Evolutionary conservation across 257 asterid genomes (phyloP).

Genomic region (Rehmannia glutinosa): DNA sequence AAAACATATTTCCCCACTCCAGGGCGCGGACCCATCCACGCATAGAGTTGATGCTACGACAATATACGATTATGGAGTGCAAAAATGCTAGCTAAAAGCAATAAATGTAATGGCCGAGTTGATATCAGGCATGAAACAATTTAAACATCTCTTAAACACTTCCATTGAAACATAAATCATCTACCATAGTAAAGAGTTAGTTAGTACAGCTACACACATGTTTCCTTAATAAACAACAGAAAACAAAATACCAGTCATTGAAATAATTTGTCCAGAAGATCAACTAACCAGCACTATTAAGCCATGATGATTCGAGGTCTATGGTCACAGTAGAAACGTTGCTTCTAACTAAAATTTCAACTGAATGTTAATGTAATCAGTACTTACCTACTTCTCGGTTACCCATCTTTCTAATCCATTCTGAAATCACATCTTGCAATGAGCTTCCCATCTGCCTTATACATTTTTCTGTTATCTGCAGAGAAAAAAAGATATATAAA

Average conservation of each 20-base stretch:
- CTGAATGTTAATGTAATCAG: background rate
- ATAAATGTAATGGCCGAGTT: too few relatives aligned
- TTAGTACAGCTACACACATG: background rate
- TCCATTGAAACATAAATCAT: background rate
- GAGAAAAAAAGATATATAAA: background rate
- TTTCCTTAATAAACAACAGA: background rate
- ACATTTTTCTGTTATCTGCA: slow-evolving; percentile 82
- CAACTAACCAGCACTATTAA: too few relatives aligned
- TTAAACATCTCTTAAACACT: too few relatives aligned
- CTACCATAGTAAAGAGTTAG: background rate
- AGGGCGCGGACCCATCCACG: background rate
- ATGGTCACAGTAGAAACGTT: background rate
- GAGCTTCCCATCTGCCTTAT: slow-evolving; percentile 68
- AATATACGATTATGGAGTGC: background rate
- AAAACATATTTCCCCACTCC: too few relatives aligned
- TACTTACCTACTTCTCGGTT: slow-evolving; percentile 71
- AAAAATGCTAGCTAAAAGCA: too few relatives aligned
- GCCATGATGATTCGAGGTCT: background rate
- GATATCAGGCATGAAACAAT: too few relatives aligned
- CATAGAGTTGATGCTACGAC: background rate
- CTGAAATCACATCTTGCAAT: slow-evolving; percentile 80
- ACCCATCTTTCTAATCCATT: slow-evolving; percentile 62
- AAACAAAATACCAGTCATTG: background rate
- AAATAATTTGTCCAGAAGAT: background rate
- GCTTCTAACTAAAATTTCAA: background rate